phyloP scores from a whole-genome alignment of 1,284 basidiomycete genomes.

The Marasmius sp. region DNA sequence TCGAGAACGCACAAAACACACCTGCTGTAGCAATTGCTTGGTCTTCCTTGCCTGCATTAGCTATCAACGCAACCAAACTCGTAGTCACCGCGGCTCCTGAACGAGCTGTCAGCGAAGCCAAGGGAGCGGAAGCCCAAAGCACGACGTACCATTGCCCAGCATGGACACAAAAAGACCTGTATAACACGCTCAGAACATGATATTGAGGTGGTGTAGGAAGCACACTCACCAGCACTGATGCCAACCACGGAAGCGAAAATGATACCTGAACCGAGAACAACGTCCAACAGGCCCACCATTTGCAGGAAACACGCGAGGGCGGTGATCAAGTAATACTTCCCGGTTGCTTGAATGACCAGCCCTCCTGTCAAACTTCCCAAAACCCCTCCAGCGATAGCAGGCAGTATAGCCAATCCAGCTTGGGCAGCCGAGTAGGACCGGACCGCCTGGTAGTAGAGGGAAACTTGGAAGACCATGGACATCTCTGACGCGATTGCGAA shows the following conservation, averaged over 20 bases:
- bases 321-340: conserved; percentile 55
- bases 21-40: conserved; percentile 66
- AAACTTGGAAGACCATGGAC: conserved; percentile 50
- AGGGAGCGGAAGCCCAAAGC: neutral
- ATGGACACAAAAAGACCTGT: neutral
- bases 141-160: conserved; percentile 6
- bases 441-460: conserved; percentile 61
- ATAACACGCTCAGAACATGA: neutral
- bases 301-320: conserved; percentile 39
- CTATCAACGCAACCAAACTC: conserved; percentile 57
- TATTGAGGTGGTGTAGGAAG: neutral
- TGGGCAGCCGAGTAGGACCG: conserved; percentile 42
- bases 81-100: conserved; percentile 53
- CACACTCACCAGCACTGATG: conserved; percentile 40
- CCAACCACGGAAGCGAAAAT: conserved; percentile 33
- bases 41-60: conserved; percentile 57
- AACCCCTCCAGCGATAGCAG: conserved; percentile 45
- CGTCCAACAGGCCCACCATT: conserved; percentile 37
- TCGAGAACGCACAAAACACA: conserved; percentile 20
- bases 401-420: conserved; percentile 51
- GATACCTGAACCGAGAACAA: conserved; percentile 41
- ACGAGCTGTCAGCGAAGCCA: neutral
- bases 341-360: conserved; percentile 55
- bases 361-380: conserved; percentile 51
- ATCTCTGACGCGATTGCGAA: conserved; percentile 48